These are phyloP conservation scores for Speleostelium caveatum DNA, from an alignment of 78 protist species.

Conservation along the genomic window DNA sequence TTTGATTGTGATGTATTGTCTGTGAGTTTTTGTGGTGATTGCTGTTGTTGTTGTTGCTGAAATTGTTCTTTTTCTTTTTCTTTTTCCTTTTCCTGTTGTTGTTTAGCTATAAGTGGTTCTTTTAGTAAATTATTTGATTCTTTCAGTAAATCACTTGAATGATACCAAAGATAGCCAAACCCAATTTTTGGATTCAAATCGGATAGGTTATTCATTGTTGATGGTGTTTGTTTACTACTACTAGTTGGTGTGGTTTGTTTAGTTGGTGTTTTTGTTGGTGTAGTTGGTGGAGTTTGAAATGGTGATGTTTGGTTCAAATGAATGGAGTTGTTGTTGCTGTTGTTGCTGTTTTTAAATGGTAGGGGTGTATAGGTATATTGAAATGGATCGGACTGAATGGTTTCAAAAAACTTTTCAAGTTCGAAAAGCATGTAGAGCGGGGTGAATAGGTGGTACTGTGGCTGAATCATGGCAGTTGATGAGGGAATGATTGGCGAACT, in stretches of 20 bases:
- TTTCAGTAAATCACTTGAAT: neutral
- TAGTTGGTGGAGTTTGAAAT: neutral
- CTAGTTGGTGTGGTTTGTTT: neutral
- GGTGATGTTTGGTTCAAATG: neutral
- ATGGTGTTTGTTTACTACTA: neutral
- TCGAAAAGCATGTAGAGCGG: slow-evolving; percentile 19
- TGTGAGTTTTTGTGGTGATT: neutral
- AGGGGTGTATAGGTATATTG: slow-evolving; percentile 13
- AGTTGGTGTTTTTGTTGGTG: neutral
- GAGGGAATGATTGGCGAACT: neutral
- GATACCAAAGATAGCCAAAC: slow-evolving; percentile 1
- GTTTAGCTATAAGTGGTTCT: neutral
- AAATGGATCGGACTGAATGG: neutral
- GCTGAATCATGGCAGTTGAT: neutral
- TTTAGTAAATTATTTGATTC: neutral
- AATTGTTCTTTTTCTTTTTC: neutral
- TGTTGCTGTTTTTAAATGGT: slow-evolving; percentile 10
- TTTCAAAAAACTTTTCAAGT: slow-evolving; percentile 49
- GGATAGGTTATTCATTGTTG: neutral
- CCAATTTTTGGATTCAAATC: slow-evolving; percentile 18
- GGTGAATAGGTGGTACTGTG: slow-evolving; percentile 7
- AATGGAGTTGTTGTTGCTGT: slow-evolving; percentile 12
- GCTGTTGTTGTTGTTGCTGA: neutral
- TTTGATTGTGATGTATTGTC: neutral
- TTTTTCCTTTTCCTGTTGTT: neutral